Conservation (phyloP, 1,284 basidiomycete genomes). For the Sanguinoderma infundibulare region DNA sequence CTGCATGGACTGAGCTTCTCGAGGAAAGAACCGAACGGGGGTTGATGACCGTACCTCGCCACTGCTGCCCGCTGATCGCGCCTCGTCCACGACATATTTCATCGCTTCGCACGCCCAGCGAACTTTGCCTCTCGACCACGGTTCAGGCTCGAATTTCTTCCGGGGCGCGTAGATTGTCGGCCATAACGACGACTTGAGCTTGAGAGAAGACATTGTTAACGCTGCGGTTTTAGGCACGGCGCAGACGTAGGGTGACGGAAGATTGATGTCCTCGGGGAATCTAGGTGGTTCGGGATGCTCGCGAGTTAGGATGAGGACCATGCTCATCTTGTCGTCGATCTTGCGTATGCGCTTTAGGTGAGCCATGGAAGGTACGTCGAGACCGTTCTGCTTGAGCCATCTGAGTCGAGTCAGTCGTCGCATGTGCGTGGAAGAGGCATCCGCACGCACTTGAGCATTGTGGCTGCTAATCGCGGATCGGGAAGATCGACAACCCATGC, state of each 20-base stretch:
- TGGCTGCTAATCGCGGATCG: slow-evolving; percentile 62
- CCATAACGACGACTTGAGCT: slow-evolving; percentile 75
- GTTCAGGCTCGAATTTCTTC: slow-evolving; percentile 68
- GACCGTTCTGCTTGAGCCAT: slow-evolving; percentile 64
- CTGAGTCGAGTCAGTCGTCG: slow-evolving; percentile 40
- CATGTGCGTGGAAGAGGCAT: background rate
- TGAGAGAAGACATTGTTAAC: slow-evolving; percentile 69
- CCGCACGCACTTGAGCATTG: slow-evolving; percentile 64
- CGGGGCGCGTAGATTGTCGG: slow-evolving; percentile 81
- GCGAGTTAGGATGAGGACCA: slow-evolving; percentile 52
- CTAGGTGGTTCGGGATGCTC: slow-evolving; percentile 28
- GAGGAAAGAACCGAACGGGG: background rate
- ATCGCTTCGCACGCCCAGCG: slow-evolving; percentile 81
- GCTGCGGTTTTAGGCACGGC: slow-evolving; percentile 77
- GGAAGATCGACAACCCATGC: slow-evolving; percentile 90
- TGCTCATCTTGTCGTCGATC: slow-evolving; percentile 46
- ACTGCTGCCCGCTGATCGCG: slow-evolving; percentile 45
- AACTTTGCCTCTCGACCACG: slow-evolving; percentile 68
- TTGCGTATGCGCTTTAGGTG: slow-evolving; percentile 85
- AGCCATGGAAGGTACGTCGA: slow-evolving; percentile 64
- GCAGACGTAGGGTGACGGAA: slow-evolving; percentile 55
- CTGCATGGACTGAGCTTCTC: slow-evolving; percentile 40
- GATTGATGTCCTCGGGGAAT: slow-evolving; percentile 36
- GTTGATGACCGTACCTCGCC: slow-evolving; percentile 59
- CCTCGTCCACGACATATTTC: slow-evolving; percentile 52